These are phyloP conservation scores for Ogataea kodamae DNA, from an alignment of 805 yeast genomes.

Conservation along the genomic window DNA sequence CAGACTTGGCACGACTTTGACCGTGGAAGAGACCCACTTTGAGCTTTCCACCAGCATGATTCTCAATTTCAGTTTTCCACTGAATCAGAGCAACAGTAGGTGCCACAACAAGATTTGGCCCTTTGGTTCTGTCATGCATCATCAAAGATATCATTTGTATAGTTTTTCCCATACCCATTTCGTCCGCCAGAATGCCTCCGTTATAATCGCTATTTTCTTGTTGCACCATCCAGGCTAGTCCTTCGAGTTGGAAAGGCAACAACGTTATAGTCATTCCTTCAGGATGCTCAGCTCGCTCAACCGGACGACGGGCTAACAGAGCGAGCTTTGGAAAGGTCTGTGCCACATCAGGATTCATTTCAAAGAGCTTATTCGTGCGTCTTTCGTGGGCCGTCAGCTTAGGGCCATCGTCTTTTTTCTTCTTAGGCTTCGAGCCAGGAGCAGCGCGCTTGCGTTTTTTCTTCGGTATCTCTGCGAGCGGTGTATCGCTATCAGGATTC, in stretches of 20 bases:
- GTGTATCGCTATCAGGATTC: conserved; percentile 21
- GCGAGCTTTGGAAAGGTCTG: conserved; percentile 67
- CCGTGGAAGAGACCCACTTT: conserved; percentile 81
- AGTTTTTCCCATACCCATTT: conserved; percentile 99
- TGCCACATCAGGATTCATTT: conserved; percentile 73
- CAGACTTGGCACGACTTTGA: conserved; percentile 61
- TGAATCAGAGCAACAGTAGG: conserved; percentile 99
- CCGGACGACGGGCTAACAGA: conserved; percentile 41
- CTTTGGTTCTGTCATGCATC: conserved; percentile 59
- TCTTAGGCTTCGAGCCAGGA: conserved; percentile 15
- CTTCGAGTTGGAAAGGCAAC: conserved; percentile 91
- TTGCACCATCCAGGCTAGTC: conserved; percentile 79
- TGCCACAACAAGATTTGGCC: conserved; percentile 87
- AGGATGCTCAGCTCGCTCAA: conserved; percentile 70
- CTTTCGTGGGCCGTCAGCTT: conserved; percentile 65
- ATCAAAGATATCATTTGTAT: conserved; percentile 91
- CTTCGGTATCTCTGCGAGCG: conserved; percentile 14
- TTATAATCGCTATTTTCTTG: conserved; percentile 77
- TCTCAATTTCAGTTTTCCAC: conserved; percentile 91
- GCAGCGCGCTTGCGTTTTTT: conserved; percentile 21
- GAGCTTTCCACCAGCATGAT: conserved; percentile 71
- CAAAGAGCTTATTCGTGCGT: conserved; percentile 63
- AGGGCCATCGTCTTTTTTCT: conserved; percentile 30
- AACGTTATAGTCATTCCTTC: conserved; percentile 66
- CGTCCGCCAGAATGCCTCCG: conserved; percentile 96